A percentile compares a stretch with the other conserved stretches of the same genome.
Conservation (phyloP, 371 early-diverging fungal genomes). For the Haplosporangium sp. region DNA sequence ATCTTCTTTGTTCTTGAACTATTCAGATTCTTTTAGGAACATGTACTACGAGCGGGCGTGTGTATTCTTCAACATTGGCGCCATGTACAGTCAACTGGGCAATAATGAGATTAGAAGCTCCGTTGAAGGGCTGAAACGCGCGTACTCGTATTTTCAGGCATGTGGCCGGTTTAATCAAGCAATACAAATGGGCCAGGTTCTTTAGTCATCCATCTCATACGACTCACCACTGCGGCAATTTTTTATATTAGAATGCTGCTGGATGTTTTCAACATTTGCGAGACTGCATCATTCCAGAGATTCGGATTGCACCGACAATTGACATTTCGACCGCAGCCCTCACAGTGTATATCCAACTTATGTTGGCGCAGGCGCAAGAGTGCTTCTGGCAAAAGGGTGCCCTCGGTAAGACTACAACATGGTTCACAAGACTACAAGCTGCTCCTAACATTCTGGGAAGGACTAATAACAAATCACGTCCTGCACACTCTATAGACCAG, state of each 20-base stretch:
- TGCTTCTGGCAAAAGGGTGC: constrained; percentile 87
- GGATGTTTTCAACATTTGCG: constrained; percentile 79
- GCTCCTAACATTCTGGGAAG: too few relatives aligned
- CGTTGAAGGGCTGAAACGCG: constrained; percentile 78
- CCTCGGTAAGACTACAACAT: constrained; percentile 41
- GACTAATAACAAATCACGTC: too few relatives aligned
- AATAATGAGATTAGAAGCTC: constrained; percentile 69
- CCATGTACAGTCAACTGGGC: constrained; percentile 83
- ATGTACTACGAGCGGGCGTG: constrained; percentile 87
- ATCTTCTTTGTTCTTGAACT: not conserved
- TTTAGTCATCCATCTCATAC: not conserved
- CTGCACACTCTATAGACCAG: too few relatives aligned
- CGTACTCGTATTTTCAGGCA: constrained; percentile 83
- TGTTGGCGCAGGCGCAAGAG: constrained; percentile 94
- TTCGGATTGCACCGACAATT: constrained; percentile 63
- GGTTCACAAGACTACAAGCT: too few relatives aligned
- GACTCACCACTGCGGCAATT: not conserved
- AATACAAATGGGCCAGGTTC: not conserved
- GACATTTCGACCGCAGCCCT: constrained; percentile 75
- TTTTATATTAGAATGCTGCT: constrained; percentile 72
- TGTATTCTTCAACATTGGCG: constrained; percentile 86
- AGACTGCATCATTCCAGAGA: constrained; percentile 66
- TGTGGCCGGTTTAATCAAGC: not conserved
- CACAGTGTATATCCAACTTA: constrained; percentile 71
- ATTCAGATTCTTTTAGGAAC: constrained; percentile 60